Conservation (phyloP, 2,329 filamentous ascomycete species). For the Fusarium sp. region DNA sequence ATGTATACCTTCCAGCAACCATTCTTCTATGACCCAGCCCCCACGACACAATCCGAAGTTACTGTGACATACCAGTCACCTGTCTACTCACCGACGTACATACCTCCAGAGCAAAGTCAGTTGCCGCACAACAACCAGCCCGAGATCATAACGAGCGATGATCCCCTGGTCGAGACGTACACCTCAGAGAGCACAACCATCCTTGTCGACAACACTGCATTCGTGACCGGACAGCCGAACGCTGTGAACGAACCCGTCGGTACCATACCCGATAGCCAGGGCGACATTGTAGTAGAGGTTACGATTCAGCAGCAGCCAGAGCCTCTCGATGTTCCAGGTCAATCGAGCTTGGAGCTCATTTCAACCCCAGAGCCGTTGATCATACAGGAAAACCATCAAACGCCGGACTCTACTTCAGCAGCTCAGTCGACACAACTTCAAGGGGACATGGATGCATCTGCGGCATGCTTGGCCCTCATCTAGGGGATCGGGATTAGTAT, state of each 20-base stretch:
- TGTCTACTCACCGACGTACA: not conserved
- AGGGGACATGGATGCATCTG: not conserved
- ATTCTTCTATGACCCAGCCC: conserved; percentile 8
- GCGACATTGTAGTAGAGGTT: not conserved
- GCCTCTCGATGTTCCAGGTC: not conserved
- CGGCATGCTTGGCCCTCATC: not conserved
- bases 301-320: not conserved
- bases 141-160: conserved; percentile 28
- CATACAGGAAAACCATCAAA: conserved; percentile 4
- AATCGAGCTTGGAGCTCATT: not conserved
- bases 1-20: conserved; percentile 8
- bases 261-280: not conserved
- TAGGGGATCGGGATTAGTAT: not conserved
- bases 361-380: not conserved
- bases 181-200: not conserved
- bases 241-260: conserved; percentile 4
- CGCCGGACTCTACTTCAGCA: not conserved
- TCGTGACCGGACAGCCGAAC: not conserved
- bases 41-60: conserved; percentile 14
- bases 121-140: conserved; percentile 27
- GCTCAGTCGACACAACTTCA: not conserved
- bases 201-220: not conserved
- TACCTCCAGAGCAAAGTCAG: not conserved
- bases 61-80: conserved; percentile 18
- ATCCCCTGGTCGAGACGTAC: conserved; percentile 15